Conservation (phyloP, 179 eudicot genomes). For the Silene coronaria region DNA sequence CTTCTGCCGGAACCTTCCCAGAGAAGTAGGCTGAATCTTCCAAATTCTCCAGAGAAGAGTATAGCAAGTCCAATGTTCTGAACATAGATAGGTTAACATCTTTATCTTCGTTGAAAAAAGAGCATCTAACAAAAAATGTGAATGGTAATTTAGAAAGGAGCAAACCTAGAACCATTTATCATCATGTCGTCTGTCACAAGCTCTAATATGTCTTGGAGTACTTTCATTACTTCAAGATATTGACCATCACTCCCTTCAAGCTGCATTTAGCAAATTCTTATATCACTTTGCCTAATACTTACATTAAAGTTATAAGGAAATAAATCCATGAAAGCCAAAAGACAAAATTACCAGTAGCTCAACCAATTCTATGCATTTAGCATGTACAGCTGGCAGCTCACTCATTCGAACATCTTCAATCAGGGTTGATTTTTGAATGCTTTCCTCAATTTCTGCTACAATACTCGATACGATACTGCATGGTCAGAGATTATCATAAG, state of each 20-base stretch:
- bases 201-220: slow-evolving; percentile 89
- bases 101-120: not conserved
- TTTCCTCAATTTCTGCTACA: slow-evolving; percentile 74
- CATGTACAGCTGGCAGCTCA: slow-evolving; percentile 58
- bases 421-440: slow-evolving; percentile 51
- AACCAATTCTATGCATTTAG: slow-evolving; percentile 57
- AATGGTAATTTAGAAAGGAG: slow-evolving; percentile 17
- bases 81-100: slow-evolving; percentile 24
- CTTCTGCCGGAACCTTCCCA: slow-evolving; percentile 39
- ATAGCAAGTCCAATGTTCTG: slow-evolving; percentile 64
- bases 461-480: slow-evolving; percentile 61
- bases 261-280: slow-evolving; percentile 29
- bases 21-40: slow-evolving; percentile 40
- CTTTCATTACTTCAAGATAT: slow-evolving; percentile 56
- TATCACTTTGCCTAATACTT: not conserved
- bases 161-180: slow-evolving; percentile 78
- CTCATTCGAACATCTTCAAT: slow-evolving; percentile 60
- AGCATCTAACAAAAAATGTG: not conserved
- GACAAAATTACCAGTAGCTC: slow-evolving; percentile 61
- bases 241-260: slow-evolving; percentile 58
- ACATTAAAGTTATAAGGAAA: not conserved
- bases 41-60: slow-evolving; percentile 33
- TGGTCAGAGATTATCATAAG: slow-evolving; percentile 13
- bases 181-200: slow-evolving; percentile 74
- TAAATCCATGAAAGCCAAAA: not conserved